Evolutionary conservation across 768 basidiomycete species (phyloP).

Genomic region (Boletus rubropictus): DNA sequence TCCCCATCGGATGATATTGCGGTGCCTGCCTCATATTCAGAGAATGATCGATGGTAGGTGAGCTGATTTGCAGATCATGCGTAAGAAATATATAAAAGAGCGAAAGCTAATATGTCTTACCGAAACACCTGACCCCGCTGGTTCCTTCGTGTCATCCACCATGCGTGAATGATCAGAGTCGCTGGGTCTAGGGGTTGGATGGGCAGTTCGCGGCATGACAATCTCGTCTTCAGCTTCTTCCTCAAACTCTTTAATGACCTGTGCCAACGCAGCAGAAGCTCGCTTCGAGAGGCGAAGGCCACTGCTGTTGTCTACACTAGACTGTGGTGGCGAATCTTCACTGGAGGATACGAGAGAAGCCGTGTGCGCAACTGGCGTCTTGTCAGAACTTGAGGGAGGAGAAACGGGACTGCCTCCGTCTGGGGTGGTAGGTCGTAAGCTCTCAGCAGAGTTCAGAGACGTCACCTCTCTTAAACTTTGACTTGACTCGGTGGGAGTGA

Average conservation of each 20-base stretch:
- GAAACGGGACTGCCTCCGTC: slow-evolving; percentile 43
- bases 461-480: slow-evolving; percentile 43
- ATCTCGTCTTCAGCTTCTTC: slow-evolving; percentile 72
- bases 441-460: slow-evolving; percentile 39
- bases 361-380: slow-evolving; percentile 37
- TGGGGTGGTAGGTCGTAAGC: slow-evolving; percentile 50
- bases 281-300: slow-evolving; percentile 37
- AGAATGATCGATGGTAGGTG: slow-evolving; percentile 32
- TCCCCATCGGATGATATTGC: slow-evolving; percentile 66
- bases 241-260: slow-evolving; percentile 73
- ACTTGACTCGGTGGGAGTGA: slow-evolving; percentile 43
- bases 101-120: slow-evolving; percentile 18
- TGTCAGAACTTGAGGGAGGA: slow-evolving; percentile 39
- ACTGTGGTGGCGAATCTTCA: slow-evolving; percentile 23
- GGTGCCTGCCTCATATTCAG: slow-evolving; percentile 56
- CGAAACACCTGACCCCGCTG: slow-evolving; percentile 16
- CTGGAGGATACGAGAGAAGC: slow-evolving; percentile 37
- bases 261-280: slow-evolving; percentile 69
- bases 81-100: slow-evolving; percentile 18
- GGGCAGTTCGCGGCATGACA: slow-evolving; percentile 59
- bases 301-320: slow-evolving; percentile 10
- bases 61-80: slow-evolving; percentile 11
- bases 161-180: slow-evolving; percentile 24
- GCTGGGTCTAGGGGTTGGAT: slow-evolving; percentile 38
- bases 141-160: slow-evolving; percentile 16